Conservation (phyloP, 164 flowering plant genomes). For the Saururus chinensis region DNA sequence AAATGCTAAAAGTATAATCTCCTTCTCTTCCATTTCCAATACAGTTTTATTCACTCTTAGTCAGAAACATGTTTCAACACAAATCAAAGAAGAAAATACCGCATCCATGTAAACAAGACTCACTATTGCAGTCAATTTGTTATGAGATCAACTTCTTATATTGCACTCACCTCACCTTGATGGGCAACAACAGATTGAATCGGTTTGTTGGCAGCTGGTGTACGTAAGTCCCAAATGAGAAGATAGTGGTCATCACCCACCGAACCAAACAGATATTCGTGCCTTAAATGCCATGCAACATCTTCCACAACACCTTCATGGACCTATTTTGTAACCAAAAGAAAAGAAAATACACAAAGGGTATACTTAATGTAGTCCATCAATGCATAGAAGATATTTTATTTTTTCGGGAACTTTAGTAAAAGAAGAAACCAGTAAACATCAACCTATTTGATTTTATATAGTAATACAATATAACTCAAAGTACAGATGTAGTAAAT, state of each 20-base stretch:
- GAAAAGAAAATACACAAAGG: no score
- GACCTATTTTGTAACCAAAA: constrained; percentile 29
- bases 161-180: constrained; percentile 68
- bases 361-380: no score
- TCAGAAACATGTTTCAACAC: no score
- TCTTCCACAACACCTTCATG: constrained; percentile 99
- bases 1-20: neutral
- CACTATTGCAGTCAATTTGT: neutral
- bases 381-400: no score
- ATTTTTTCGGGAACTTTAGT: no score
- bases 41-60: no score
- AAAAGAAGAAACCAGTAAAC: no score
- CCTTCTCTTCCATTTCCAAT: neutral
- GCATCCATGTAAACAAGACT: neutral
- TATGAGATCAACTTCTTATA: neutral
- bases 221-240: constrained; percentile 82
- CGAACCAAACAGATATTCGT: constrained; percentile 91
- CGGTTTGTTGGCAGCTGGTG: constrained; percentile 58
- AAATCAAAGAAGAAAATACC: no score
- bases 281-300: constrained; percentile 98
- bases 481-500: neutral
- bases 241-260: constrained; percentile 95
- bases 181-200: constrained; percentile 83
- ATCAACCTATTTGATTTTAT: no score
- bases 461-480: no score